Base-by-base conservation (phyloP, 2,329 filamentous ascomycete genomes). In the Talaromyces sp. region DNA sequence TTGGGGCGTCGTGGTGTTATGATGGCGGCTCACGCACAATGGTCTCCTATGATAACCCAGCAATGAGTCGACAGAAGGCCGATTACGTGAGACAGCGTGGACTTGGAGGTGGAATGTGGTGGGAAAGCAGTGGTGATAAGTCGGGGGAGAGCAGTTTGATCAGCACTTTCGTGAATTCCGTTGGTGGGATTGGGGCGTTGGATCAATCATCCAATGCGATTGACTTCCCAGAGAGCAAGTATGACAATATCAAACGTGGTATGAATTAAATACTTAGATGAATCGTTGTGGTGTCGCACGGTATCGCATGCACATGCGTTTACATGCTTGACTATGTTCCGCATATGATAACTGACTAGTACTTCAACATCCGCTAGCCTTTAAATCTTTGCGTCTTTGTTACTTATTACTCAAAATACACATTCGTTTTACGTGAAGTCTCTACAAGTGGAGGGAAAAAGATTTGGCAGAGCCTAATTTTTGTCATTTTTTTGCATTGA, bases 81-180 rank as follows among this genome's bases (percentile, higher is more conserved):
- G 74, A 83, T 11, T 96, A 85, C 68, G 83, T 96, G 66, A 82
- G 79, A 64, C 68, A 83, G 16, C 76, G 81, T 20, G 76, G 81
- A 0, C 80, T 97, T 0, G 92, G 91, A 11, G 92, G 92, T n/a
- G 90, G 82, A 17, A 97, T 97, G 92, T 97, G 91, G 91, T 94
- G 90, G 90, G 92, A 97, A 77, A 89, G 85, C 64, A 93, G 88
- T 64, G 87, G 85, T 3, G 93, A 97, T 70, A 86, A 86, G 66
- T 73, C 78, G 7, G 86, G 85, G 0, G 75, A 72, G 36, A 77
- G 80, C 0, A 93, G 89, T 61, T 68, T 97, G 67, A 91, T 92
- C 47, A 78, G 74, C 3, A 86, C 81, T 8, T 76, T 76, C 56
- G 66, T 74, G 10, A 70, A 75, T 19, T 64, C 65, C 7, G 60